Percentiles rank a stretch among this genome's conserved stretches.
phyloP scores from a whole-genome alignment of 208 protist species.

The Borovskyia barvae region DNA sequence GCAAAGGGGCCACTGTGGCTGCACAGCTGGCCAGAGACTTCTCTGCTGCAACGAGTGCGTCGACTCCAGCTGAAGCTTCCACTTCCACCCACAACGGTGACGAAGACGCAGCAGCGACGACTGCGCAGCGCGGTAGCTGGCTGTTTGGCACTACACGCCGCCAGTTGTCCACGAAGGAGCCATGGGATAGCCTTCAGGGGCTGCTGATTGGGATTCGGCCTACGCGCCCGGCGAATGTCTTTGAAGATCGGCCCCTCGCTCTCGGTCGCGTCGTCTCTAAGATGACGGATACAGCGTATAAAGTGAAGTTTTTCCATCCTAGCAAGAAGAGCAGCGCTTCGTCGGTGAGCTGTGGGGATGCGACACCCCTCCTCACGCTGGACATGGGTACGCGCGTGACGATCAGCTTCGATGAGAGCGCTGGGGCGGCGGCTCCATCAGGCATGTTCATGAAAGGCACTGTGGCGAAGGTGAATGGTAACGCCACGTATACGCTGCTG shows the following conservation, averaged over 20 bases:
- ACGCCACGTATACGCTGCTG: constrained; percentile 71
- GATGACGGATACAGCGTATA: constrained; percentile 46
- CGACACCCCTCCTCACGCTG: constrained; percentile 25
- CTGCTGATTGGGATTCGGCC: constrained; percentile 53
- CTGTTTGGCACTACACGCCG: constrained; percentile 1
- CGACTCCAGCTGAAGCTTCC: too few relatives aligned
- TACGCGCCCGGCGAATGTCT: constrained; percentile 41
- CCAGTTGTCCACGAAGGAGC: constrained; percentile 24
- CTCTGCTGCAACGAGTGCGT: too few relatives aligned
- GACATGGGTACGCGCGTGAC: constrained; percentile 36
- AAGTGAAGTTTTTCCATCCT: constrained; percentile 18
- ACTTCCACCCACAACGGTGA: neutral
- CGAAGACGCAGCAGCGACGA: neutral
- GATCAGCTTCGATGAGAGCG: constrained; percentile 19
- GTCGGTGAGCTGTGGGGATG: neutral
- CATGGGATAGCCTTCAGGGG: constrained; percentile 47
- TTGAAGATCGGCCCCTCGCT: constrained; percentile 52
- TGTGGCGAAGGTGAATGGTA: constrained; percentile 72
- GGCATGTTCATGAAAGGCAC: constrained; percentile 60
- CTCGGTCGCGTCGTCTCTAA: constrained; percentile 44
- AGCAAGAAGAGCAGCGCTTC: constrained; percentile 2
- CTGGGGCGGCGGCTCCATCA: constrained; percentile 1
- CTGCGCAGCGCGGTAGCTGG: constrained; percentile 6
- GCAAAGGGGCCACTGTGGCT: too few relatives aligned
- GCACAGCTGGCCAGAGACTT: too few relatives aligned